Percentiles rank a stretch among this genome's conserved stretches.
These are phyloP conservation scores for Aspergillus nanangensis DNA, from an alignment of 495 filamentous ascomycete species.

Conservation along the genomic window DNA sequence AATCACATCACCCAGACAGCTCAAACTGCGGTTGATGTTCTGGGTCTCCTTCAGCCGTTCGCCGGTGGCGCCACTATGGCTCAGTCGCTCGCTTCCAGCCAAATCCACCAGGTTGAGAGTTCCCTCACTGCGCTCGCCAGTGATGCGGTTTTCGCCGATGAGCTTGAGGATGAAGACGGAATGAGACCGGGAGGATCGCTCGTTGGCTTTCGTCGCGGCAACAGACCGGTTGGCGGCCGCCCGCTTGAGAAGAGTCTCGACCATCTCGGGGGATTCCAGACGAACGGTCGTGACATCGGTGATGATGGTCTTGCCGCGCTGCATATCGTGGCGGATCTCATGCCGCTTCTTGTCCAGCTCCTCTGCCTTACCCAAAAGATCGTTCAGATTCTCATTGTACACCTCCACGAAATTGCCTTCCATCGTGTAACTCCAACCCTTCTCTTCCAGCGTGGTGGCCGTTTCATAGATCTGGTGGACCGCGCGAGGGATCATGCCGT, in stretches of 20 bases:
- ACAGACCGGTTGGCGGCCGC: conserved; percentile 84
- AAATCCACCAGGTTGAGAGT: conserved; percentile 96
- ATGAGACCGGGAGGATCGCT: conserved; percentile 88
- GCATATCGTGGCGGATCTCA: conserved; percentile 84
- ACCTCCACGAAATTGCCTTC: conserved; percentile 97
- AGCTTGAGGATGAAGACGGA: conserved; percentile 95
- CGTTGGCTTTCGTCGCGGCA: conserved; percentile 93
- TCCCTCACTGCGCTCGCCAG: conserved; percentile 81
- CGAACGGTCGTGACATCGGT: conserved; percentile 75
- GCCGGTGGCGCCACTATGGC: conserved; percentile 76
- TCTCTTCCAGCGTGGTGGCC: conserved; percentile 73
- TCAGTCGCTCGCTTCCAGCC: conserved; percentile 86
- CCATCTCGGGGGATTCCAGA: conserved; percentile 72
- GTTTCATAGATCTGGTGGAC: conserved; percentile 91
- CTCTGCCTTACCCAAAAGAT: conserved; percentile 75
- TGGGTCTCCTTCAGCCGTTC: conserved; percentile 91
- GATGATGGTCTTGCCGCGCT: conserved; percentile 76
- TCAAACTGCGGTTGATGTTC: conserved; percentile 92
- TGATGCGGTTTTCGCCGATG: conserved; percentile 72
- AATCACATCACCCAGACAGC: conserved; percentile 92
- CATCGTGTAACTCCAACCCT: conserved; percentile 93
- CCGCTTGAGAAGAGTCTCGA: conserved; percentile 70
- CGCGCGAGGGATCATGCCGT: conserved; percentile 95
- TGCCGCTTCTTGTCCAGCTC: conserved; percentile 82
- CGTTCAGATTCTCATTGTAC: conserved; percentile 96